Evolutionary conservation across 2,329 filamentous ascomycete genomes (phyloP), one percentile per base, ranked within the genome.

Genomic region (Colletotrichum falcatum): DNA sequence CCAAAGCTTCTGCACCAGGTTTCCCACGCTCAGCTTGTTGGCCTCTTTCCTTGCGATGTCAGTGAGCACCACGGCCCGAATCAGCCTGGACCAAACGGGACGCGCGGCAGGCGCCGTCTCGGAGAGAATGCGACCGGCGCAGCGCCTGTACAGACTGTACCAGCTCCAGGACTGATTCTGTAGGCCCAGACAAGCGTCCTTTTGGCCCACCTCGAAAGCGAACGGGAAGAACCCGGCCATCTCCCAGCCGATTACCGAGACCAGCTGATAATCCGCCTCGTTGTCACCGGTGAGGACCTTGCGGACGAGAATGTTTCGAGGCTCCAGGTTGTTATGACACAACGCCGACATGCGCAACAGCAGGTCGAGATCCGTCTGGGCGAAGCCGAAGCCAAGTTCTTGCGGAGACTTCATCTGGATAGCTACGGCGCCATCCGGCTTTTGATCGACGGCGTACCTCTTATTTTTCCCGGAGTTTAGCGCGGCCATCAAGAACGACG

Each of bases 251-350:
- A 61, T 67, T 4, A 71, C 62, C 2, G 64, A 59, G 6, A 59
- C 44, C 9, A 68, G 37, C 28, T 60, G 12, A 26, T 33, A 70
- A 0, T 20, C 2, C 1, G 37, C 5, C 35, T 30, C 11, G 20
- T 20, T 4, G n/a, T 20, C 23, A 2, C 37, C 28, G 3, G 30
- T 70, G 5, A 5, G 11, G n/a, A 20, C 28, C 16, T 23, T 11
- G 5, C 56, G 39, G 18, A 70, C 39, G 1, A 63, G 51, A 9
- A 71, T 53, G 8, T 71, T 67, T 7, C 28, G 44, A 26, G 68
- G 64, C 6, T 71, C 64, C 16, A 71, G n/a, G 35, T 68, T 39
- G 44, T 71, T 67, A 39, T 71, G 68, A 6, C 68, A 68, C 14
- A 71, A 14, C 2, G n/a, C 58, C 9, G 48, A 33, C 33, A 16